phyloP scores from a whole-genome alignment of 495 filamentous ascomycete species.

The Penicillium cinerascens region DNA sequence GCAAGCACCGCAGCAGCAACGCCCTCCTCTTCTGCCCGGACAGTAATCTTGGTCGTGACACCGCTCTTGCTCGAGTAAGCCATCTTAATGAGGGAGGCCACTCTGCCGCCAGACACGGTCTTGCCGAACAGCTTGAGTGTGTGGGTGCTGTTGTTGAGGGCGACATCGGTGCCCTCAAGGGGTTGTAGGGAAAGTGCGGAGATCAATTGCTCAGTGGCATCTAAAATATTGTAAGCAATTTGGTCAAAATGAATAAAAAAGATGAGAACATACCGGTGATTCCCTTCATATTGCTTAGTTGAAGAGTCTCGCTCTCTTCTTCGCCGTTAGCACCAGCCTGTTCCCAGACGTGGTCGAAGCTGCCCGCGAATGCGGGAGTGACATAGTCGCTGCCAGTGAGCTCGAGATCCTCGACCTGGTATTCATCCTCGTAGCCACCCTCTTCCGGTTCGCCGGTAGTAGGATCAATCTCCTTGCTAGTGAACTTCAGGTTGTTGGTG shows the following conservation, averaged over 20 bases:
- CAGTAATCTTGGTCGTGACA: constrained; percentile 90
- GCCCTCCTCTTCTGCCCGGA: constrained; percentile 87
- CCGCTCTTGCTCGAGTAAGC: constrained; percentile 88
- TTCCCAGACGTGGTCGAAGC: constrained; percentile 97
- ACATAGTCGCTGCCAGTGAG: constrained; percentile 90
- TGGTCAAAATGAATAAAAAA: not conserved
- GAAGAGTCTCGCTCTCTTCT: constrained; percentile 86
- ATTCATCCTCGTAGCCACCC: constrained; percentile 91
- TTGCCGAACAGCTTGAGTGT: constrained; percentile 94
- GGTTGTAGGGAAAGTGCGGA: constrained; percentile 87
- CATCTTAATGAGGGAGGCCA: constrained; percentile 87
- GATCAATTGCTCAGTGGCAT: constrained; percentile 88
- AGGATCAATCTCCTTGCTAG: constrained; percentile 95
- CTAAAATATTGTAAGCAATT: constrained; percentile 51
- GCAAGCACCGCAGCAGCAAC: constrained; percentile 81
- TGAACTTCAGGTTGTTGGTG: constrained; percentile 93
- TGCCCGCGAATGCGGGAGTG: constrained; percentile 86
- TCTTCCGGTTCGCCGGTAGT: constrained; percentile 90
- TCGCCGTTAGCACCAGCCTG: constrained; percentile 84
- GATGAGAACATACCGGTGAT: constrained; percentile 79
- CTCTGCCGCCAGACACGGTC: constrained; percentile 85
- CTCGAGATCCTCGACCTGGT: constrained; percentile 93
- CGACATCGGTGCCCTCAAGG: constrained; percentile 88
- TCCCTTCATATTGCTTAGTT: constrained; percentile 83
- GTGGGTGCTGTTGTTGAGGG: constrained; percentile 83